phyloP scores from a whole-genome alignment of 2,329 filamentous ascomycete species.

The Ramularia collo-cygni region DNA sequence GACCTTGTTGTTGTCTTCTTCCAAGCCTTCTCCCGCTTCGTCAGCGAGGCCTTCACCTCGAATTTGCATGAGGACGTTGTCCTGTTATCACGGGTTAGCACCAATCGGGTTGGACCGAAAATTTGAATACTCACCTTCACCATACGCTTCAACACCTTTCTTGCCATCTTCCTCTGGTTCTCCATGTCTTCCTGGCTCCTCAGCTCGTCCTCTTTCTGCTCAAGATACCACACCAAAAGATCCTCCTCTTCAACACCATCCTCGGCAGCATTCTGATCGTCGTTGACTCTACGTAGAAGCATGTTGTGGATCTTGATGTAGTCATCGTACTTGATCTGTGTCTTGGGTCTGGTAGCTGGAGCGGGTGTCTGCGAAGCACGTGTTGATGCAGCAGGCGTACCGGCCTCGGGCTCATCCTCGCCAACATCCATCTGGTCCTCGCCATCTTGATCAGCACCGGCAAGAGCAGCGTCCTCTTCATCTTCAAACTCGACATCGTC shows the following conservation, averaged over 20 bases:
- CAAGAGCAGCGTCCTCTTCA: slow-evolving; percentile 48
- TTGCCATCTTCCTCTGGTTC: slow-evolving; percentile 63
- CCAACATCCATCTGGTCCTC: slow-evolving; percentile 46
- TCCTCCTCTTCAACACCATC: slow-evolving; percentile 82
- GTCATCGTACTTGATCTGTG: slow-evolving; percentile 91
- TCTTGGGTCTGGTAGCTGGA: slow-evolving; percentile 50
- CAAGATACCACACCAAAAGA: slow-evolving; percentile 82
- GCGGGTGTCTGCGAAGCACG: slow-evolving; percentile 37
- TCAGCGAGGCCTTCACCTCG: slow-evolving; percentile 85
- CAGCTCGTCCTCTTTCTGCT: slow-evolving; percentile 80
- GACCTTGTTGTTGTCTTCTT: slow-evolving; percentile 44
- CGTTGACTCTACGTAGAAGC: slow-evolving; percentile 73
- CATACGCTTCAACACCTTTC: slow-evolving; percentile 90
- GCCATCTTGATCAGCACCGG: slow-evolving; percentile 40
- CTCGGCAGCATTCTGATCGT: slow-evolving; percentile 67
- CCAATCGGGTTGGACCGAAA: neutral
- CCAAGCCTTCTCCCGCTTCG: slow-evolving; percentile 55
- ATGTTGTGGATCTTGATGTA: slow-evolving; percentile 86
- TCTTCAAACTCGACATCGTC: slow-evolving; percentile 94
- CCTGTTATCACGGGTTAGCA: slow-evolving; percentile 33
- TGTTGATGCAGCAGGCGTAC: slow-evolving; percentile 34
- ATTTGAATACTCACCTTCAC: slow-evolving; percentile 61
- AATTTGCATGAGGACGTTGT: slow-evolving; percentile 54
- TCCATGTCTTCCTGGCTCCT: slow-evolving; percentile 75
- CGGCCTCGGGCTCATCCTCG: slow-evolving; percentile 26